Evolutionary conservation across 495 filamentous ascomycete species (phyloP).

Genomic region (Extremus antarcticus): DNA sequence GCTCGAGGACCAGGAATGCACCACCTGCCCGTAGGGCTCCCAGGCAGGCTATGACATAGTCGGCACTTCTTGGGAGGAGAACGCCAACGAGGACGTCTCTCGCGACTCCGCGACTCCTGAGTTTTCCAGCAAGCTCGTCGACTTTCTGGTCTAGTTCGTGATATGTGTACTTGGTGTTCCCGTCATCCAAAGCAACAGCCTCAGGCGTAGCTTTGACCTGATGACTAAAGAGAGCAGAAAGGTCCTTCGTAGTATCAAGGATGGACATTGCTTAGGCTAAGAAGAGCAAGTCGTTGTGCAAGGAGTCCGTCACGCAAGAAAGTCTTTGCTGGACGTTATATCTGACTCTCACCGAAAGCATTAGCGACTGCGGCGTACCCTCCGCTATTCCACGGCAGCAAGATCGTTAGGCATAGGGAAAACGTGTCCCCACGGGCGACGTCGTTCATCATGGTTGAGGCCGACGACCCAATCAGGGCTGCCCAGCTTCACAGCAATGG

Average conservation of each 20-base stretch:
- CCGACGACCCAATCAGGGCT: background rate
- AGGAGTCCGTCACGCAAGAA: background rate
- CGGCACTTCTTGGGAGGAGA: constrained; percentile 52
- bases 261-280: constrained; percentile 36
- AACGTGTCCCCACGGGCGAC: background rate
- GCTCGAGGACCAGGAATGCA: constrained; percentile 59
- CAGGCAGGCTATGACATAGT: constrained; percentile 61
- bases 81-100: constrained; percentile 55
- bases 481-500: background rate
- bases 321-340: background rate
- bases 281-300: background rate
- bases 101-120: constrained; percentile 47
- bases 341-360: background rate
- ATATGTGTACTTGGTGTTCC: constrained; percentile 46
- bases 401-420: background rate
- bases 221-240: constrained; percentile 47
- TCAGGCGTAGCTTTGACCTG: constrained; percentile 50
- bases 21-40: constrained; percentile 56
- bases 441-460: background rate
- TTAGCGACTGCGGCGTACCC: background rate
- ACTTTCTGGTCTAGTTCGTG: constrained; percentile 49
- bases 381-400: background rate
- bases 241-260: constrained; percentile 52
- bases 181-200: constrained; percentile 52
- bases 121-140: constrained; percentile 40